Conservation (phyloP, 768 basidiomycete species). For the Pilatotrama ljubarskyi region DNA sequence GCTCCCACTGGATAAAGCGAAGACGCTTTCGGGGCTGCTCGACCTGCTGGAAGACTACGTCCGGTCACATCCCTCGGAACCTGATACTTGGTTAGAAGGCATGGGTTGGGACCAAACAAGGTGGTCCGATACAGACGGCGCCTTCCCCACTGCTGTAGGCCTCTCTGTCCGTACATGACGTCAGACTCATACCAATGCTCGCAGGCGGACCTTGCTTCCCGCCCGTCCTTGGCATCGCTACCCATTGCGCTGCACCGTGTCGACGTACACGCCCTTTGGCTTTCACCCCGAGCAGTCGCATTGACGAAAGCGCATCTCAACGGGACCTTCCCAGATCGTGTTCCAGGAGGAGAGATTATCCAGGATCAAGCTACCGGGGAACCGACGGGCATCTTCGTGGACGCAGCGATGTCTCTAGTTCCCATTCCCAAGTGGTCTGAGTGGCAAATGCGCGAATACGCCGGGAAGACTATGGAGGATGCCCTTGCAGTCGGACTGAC, state of each 20-base stretch:
- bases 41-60: slow-evolving; percentile 61
- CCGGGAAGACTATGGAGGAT: slow-evolving; percentile 62
- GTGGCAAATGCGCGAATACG: slow-evolving; percentile 56
- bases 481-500: slow-evolving; percentile 82
- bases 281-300: slow-evolving; percentile 71
- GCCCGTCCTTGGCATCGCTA: slow-evolving; percentile 64
- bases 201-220: slow-evolving; percentile 72
- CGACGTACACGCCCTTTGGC: slow-evolving; percentile 87
- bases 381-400: slow-evolving; percentile 82
- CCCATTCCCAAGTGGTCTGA: slow-evolving; percentile 64
- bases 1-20: slow-evolving; percentile 59
- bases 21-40: slow-evolving; percentile 66
- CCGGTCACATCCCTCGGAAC: slow-evolving; percentile 53
- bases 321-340: slow-evolving; percentile 40
- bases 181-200: background rate
- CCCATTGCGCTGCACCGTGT: slow-evolving; percentile 75
- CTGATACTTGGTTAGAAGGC: slow-evolving; percentile 72
- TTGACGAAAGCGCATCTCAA: slow-evolving; percentile 51
- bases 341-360: slow-evolving; percentile 69
- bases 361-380: slow-evolving; percentile 53
- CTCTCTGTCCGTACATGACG: background rate
- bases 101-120: slow-evolving; percentile 95
- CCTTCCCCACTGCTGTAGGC: slow-evolving; percentile 74
- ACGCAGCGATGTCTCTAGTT: slow-evolving; percentile 84
- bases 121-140: slow-evolving; percentile 49